Percentiles rank a stretch among this genome's conserved stretches.
Evolutionary conservation across 2,329 filamentous ascomycete genomes (phyloP).

Genomic region (Fusarium oligoseptatum): DNA sequence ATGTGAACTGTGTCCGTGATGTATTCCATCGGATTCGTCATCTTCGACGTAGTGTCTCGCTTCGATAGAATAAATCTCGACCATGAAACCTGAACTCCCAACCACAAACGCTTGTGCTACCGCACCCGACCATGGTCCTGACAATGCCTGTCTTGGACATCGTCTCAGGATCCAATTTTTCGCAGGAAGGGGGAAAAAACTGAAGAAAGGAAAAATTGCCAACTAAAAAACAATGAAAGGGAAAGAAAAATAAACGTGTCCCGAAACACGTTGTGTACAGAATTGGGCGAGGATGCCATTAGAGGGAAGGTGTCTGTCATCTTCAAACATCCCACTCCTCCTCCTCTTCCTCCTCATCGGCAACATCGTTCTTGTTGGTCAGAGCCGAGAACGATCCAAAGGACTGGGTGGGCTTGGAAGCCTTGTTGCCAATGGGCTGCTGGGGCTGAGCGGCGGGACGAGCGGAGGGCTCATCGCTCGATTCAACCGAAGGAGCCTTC

Average conservation of each 20-base stretch:
- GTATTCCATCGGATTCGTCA: slow-evolving; percentile 23
- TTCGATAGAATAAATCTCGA: slow-evolving; percentile 28
- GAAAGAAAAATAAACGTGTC: slow-evolving; percentile 26
- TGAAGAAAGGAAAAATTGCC: slow-evolving; percentile 33
- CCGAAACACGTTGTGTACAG: slow-evolving; percentile 25
- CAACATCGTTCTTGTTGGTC: slow-evolving; percentile 56
- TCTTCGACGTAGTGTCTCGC: slow-evolving; percentile 18
- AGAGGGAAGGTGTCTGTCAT: not conserved
- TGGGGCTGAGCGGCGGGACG: slow-evolving; percentile 50
- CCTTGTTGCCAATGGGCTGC: slow-evolving; percentile 46
- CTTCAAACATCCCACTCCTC: slow-evolving; percentile 66
- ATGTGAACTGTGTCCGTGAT: slow-evolving; percentile 26
- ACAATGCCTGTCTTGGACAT: slow-evolving; percentile 30
- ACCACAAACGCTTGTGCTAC: slow-evolving; percentile 45
- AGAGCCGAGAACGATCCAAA: slow-evolving; percentile 66
- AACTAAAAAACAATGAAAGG: slow-evolving; percentile 28
- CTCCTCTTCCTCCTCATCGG: slow-evolving; percentile 58
- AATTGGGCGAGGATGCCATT: not conserved
- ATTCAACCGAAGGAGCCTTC: slow-evolving; percentile 53
- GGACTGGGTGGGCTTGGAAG: slow-evolving; percentile 51
- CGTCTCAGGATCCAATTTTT: slow-evolving; percentile 41
- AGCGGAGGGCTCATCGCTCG: slow-evolving; percentile 51
- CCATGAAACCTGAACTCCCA: slow-evolving; percentile 45
- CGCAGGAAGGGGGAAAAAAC: slow-evolving; percentile 28
- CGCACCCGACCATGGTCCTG: slow-evolving; percentile 37